Evolutionary conservation across 2,329 filamentous ascomycete genomes (phyloP).

Genomic region (Daldinia eschscholtzii): DNA sequence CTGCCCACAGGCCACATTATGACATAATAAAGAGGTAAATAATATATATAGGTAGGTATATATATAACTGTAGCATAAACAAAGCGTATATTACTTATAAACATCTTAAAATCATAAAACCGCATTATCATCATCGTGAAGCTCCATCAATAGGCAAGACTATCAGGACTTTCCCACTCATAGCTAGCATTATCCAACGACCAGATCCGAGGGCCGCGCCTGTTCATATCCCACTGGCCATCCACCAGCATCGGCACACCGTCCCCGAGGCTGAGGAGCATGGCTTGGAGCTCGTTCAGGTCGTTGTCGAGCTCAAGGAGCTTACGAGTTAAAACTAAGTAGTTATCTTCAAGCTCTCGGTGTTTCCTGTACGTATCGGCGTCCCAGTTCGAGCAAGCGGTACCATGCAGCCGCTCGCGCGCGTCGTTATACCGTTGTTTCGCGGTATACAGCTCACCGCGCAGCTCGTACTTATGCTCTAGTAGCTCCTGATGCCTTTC

Average conservation of each 20-base stretch:
- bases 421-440: slow-evolving; percentile 17
- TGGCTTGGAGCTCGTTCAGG: slow-evolving; percentile 16
- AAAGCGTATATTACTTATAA: neutral
- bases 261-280: slow-evolving; percentile 9
- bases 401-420: neutral
- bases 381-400: slow-evolving; percentile 4
- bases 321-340: slow-evolving; percentile 3
- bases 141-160: neutral
- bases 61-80: neutral
- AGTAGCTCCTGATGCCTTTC: slow-evolving; percentile 6
- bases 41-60: too few species aligned
- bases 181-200: slow-evolving; percentile 1
- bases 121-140: neutral
- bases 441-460: neutral
- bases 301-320: slow-evolving; percentile 15
- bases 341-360: slow-evolving; percentile 18
- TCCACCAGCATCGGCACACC: neutral
- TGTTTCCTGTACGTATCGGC: neutral
- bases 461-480: neutral
- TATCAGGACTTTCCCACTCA: slow-evolving; percentile 1
- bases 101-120: neutral
- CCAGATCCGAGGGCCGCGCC: neutral
- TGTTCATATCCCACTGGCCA: neutral
- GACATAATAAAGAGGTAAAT: neutral
- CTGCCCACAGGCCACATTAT: neutral